These are phyloP conservation scores for Begonia masoniana DNA, from an alignment of 306 rosid genomes.

Conservation along the genomic window DNA sequence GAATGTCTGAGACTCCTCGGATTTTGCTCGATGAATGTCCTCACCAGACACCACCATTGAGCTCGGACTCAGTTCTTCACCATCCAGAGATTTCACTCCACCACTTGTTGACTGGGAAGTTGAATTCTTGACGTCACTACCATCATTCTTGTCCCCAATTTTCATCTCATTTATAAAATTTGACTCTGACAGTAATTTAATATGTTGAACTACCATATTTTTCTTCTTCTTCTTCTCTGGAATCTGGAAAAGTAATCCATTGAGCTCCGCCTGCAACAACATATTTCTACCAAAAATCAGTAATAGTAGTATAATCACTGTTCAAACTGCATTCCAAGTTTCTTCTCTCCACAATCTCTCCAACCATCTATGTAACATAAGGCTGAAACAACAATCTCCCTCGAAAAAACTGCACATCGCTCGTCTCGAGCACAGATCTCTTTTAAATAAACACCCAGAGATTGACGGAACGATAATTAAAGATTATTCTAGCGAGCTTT, in stretches of 20 bases:
- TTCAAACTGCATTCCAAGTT: constrained; percentile 24
- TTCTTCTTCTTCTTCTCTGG: constrained; percentile 7
- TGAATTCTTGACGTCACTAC: constrained; percentile 4
- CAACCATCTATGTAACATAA: constrained; percentile 34
- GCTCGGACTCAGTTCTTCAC: constrained; percentile 1
- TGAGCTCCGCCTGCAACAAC: constrained; percentile 32
- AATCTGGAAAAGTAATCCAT: constrained; percentile 14
- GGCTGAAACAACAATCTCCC: constrained; percentile 27
- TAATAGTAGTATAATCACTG: constrained; percentile 18
- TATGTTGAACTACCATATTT: constrained; percentile 1
- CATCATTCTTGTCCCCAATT: constrained; percentile 9
- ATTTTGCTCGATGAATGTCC: background rate
- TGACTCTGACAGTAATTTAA: constrained; percentile 2
- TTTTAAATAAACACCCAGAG: constrained; percentile 12
- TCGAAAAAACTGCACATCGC: constrained; percentile 28
- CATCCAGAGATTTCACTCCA: constrained; percentile 2
- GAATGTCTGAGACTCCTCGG: background rate
- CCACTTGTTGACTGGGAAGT: constrained; percentile 11
- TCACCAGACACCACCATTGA: constrained; percentile 1
- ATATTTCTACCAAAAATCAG: constrained; percentile 18
- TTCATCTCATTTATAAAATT: constrained; percentile 16
- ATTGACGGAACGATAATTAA: constrained; percentile 26
- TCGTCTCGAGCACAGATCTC: constrained; percentile 18
- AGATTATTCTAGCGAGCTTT: constrained; percentile 13
- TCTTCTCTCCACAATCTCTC: constrained; percentile 20